Conservation (phyloP, 805 yeast genomes). For the Groenewaldozyma salmanticensis region DNA sequence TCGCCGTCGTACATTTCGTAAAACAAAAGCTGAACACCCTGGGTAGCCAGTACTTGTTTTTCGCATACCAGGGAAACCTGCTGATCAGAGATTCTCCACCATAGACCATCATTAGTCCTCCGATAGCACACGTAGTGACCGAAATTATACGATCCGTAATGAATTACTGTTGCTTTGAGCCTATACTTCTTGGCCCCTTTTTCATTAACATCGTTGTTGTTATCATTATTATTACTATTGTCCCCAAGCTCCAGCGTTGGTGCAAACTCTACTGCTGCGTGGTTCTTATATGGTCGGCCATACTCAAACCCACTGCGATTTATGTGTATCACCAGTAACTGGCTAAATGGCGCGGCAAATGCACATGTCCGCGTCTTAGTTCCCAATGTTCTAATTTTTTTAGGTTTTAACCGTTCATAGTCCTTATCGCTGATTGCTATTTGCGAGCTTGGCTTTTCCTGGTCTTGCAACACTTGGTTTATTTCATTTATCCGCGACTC, state of each 20-base stretch:
- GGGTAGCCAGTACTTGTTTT: conserved; percentile 67
- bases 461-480: conserved; percentile 40
- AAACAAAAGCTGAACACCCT: conserved; percentile 88
- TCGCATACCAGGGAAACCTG: conserved; percentile 72
- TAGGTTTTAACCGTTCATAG: conserved; percentile 62
- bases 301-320: conserved; percentile 92
- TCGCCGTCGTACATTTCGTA: too few species aligned
- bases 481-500: conserved; percentile 39
- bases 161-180: conserved; percentile 79
- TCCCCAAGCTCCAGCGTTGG: conserved; percentile 59
- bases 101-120: conserved; percentile 56
- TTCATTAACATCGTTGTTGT: conserved; percentile 57
- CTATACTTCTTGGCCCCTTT: conserved; percentile 41
- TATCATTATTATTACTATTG: conserved; percentile 49
- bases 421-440: conserved; percentile 75
- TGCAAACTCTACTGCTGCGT: conserved; percentile 75
- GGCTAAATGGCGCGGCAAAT: conserved; percentile 67
- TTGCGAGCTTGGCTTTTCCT: too few species aligned
- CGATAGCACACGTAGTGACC: conserved; percentile 95
- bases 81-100: conserved; percentile 97
- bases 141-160: conserved; percentile 91
- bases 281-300: conserved; percentile 73
- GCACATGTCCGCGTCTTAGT: conserved; percentile 77
- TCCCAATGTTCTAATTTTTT: conserved; percentile 62
- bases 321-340: conserved; percentile 63